Evolutionary conservation across 164 flowering plant genomes (phyloP).

Genomic region (Cinnamomum chago): DNA sequence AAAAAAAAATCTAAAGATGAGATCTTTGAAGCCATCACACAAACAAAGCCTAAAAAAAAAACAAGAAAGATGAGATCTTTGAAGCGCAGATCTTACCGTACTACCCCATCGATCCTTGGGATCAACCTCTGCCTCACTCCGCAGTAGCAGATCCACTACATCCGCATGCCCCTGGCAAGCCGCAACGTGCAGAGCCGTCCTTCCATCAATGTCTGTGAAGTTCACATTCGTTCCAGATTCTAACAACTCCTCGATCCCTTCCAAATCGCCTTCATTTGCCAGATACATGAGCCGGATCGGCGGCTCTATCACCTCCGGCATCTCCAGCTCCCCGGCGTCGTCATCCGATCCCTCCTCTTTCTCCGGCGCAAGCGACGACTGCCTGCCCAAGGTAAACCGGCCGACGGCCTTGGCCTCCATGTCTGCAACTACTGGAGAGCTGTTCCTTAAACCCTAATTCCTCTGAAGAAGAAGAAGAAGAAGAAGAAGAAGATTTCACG

Average conservation of each 20-base stretch:
- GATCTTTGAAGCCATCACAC: too few species aligned
- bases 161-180: conserved; percentile 69
- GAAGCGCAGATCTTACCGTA: conserved; percentile 44
- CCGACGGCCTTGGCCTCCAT: conserved; percentile 15
- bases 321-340: background rate
- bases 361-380: conserved; percentile 72
- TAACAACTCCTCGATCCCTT: conserved; percentile 56
- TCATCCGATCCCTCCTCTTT: conserved; percentile 5
- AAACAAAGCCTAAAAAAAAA: too few species aligned
- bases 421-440: background rate
- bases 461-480: background rate
- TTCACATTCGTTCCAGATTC: conserved; percentile 62
- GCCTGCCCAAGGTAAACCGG: conserved; percentile 46
- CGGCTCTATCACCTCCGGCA: conserved; percentile 36
- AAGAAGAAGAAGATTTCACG: too few species aligned
- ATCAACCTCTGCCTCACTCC: conserved; percentile 53
- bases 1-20: too few species aligned
- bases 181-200: conserved; percentile 80
- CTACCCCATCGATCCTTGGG: conserved; percentile 86
- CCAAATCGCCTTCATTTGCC: conserved; percentile 71
- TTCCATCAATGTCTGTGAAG: conserved; percentile 57
- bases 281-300: conserved; percentile 61
- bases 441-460: background rate
- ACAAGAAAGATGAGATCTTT: too few species aligned
- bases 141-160: conserved; percentile 50